phyloP scores from a whole-genome alignment of 164 flowering plant species.

The Warburgia ugandensis region DNA sequence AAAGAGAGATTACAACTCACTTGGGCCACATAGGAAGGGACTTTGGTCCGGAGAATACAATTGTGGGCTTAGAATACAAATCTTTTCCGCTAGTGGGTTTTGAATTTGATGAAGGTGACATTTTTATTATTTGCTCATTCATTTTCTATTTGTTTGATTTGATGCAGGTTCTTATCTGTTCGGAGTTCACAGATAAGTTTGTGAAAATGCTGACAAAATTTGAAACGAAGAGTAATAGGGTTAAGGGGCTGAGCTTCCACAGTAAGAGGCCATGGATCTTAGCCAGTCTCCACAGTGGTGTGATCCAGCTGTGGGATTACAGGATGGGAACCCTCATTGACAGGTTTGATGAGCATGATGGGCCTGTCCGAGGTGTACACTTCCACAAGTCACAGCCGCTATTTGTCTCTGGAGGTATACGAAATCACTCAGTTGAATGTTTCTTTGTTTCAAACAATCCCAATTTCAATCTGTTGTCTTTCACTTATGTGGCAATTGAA shows the following conservation, averaged over 20 bases:
- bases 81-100: too few species aligned
- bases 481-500: too few species aligned
- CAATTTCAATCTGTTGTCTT: neutral
- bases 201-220: constrained; percentile 22
- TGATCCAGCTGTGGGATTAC: constrained; percentile 40
- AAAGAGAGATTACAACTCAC: too few species aligned
- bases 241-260: constrained; percentile 39
- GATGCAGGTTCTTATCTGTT: neutral
- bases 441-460: neutral
- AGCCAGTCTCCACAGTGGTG: constrained; percentile 36
- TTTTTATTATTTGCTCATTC: too few species aligned
- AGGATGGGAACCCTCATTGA: constrained; percentile 38
- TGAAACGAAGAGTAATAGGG: constrained; percentile 38
- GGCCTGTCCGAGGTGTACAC: constrained; percentile 37
- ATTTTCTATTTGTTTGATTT: too few species aligned
- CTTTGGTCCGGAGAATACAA: too few species aligned
- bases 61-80: too few species aligned
- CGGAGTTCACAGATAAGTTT: neutral
- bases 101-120: too few species aligned
- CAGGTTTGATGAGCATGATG: constrained; percentile 34
- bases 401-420: constrained; percentile 33
- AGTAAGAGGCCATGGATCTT: constrained; percentile 41
- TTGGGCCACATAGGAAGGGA: too few species aligned
- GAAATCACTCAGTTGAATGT: neutral
- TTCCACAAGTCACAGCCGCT: constrained; percentile 35